Conservation (phyloP, 2,329 filamentous ascomycete species). For the Hymenoscyphus fraxineus region DNA sequence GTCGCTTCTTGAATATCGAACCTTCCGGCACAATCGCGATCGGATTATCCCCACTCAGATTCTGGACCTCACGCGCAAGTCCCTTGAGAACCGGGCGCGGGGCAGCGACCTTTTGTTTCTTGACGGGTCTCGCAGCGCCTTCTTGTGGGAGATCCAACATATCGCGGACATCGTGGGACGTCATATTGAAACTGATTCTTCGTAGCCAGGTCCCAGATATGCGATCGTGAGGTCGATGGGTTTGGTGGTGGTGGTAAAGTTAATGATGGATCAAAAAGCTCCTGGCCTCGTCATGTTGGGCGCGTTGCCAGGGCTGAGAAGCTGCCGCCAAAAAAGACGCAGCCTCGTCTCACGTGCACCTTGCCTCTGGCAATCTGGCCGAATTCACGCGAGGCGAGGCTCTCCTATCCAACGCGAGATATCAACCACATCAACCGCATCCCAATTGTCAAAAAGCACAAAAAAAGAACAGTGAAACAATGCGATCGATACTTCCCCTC, state of each 20-base stretch:
- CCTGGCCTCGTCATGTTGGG: background rate
- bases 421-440: constrained; percentile 8
- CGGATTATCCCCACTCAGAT: constrained; percentile 61
- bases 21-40: constrained; percentile 63
- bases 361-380: background rate
- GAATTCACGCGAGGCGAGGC: constrained; percentile 11
- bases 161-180: constrained; percentile 79
- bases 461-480: constrained; percentile 31
- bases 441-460: background rate
- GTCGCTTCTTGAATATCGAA: constrained; percentile 56
- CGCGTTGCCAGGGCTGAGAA: background rate
- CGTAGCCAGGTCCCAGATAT: background rate
- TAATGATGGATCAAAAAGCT: background rate
- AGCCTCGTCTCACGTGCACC: constrained; percentile 7
- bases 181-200: constrained; percentile 47
- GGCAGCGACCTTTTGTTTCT: constrained; percentile 68
- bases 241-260: background rate
- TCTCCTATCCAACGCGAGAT: constrained; percentile 12
- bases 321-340: background rate
- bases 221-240: background rate
- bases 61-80: constrained; percentile 62
- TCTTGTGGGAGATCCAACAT: constrained; percentile 74
- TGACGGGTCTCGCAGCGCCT: constrained; percentile 58
- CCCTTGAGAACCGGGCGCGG: constrained; percentile 60
- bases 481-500: constrained; percentile 61